Conservation (phyloP, 441 rosid genomes). For the Pelargonium cotyledonis region DNA sequence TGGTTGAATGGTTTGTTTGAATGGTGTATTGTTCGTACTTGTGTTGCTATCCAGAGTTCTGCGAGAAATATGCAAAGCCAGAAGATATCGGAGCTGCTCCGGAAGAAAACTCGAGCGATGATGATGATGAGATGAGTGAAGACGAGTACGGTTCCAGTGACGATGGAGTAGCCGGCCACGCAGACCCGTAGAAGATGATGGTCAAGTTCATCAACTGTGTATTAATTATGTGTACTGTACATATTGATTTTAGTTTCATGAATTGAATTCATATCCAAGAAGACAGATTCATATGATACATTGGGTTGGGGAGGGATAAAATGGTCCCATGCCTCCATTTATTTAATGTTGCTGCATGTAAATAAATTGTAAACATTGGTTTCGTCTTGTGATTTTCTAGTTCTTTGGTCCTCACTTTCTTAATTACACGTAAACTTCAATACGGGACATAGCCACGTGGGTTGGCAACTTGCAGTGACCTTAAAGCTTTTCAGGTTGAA, state of each 20-base stretch:
- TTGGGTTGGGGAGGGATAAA: no score
- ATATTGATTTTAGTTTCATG: conserved; percentile 30
- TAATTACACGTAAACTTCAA: no score
- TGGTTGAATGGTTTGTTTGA: background rate
- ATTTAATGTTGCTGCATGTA: no score
- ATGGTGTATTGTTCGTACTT: background rate
- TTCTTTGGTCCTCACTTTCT: no score
- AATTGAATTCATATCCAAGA: conserved; percentile 2
- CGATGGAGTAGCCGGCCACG: conserved; percentile 69
- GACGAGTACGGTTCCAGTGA: conserved; percentile 57
- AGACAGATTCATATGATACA: no score
- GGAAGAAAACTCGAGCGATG: conserved; percentile 52
- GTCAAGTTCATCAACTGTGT: conserved; percentile 11
- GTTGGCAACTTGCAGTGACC: no score
- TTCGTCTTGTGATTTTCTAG: no score
- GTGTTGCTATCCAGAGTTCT: conserved; percentile 43
- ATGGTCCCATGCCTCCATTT: no score
- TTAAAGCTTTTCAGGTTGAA: no score
- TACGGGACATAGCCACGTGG: no score
- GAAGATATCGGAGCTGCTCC: conserved; percentile 50
- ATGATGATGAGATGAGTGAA: conserved; percentile 77
- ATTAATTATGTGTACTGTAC: conserved; percentile 42
- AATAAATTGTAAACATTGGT: no score
- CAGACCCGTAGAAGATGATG: conserved; percentile 44
- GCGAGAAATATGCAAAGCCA: conserved; percentile 79